Base-by-base conservation (phyloP, 768 basidiomycete genomes). In the Russula lepida region DNA sequence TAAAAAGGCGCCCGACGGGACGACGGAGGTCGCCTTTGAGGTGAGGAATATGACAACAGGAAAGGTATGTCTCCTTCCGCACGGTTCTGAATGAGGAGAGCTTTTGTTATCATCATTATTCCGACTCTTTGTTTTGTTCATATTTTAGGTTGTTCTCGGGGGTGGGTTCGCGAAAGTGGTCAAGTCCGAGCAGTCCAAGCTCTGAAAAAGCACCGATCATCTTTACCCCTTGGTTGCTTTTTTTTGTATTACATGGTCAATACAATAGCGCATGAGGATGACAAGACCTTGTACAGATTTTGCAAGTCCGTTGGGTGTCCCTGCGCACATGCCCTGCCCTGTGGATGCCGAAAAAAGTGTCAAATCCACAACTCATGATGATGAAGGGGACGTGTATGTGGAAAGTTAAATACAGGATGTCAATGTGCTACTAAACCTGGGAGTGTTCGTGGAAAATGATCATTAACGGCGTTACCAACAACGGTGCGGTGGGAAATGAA, bases 1-100 rank as follows among this genome's bases (percentile, higher is more conserved):
- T 6, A 88, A 87, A 3, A 71, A 77, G 3, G 73, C 69, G 1
- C 70, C 71, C 3, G 67, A 71, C 23, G 75, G 73, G 23, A 71
- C 71, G 43, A 70, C 69, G 4, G 76, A 78, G 63, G 60, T 78
- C 25, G 67, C 70, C 12, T 78, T 78, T 59, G 71, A 71, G 32
- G 75, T 73, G 46, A 76, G 72, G 68, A 71, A 77, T 51, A 37
- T 72, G 39, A 70, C 68, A 25, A 73, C 69, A 2, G 78, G 75
- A 3, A 78, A 78, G 74, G 74, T 77, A 46, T 21, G 51, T 25
- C 21, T 44, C 17, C 30, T 35, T 2, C 41, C 13, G 6, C 15
- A 15, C 19, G 7, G 27, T 39, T 6, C 17, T n/a, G 17, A 33
- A 35, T 7, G 27, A 15, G 19, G 5, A 52, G 13, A 23, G 21